Percentiles rank a stretch among this genome's conserved stretches.
Evolutionary conservation across 768 basidiomycete species (phyloP).

Genomic region (Neoboletus magnificus): DNA sequence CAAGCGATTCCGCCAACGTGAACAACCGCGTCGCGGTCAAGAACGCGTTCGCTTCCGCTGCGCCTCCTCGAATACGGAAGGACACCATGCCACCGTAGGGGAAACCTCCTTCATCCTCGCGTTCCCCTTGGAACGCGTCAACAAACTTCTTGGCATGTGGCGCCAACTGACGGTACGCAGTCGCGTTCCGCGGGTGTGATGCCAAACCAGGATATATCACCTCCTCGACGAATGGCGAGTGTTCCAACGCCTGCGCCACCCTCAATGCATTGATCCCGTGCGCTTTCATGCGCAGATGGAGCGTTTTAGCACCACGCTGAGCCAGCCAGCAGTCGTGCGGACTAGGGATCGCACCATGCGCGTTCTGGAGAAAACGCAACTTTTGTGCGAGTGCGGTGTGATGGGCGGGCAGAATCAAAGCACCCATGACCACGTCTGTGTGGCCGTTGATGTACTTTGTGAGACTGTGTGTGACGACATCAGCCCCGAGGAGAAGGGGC

Average conservation of each 20-base stretch:
- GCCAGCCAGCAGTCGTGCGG: slow-evolving; percentile 89
- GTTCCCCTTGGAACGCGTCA: slow-evolving; percentile 30
- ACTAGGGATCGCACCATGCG: slow-evolving; percentile 79
- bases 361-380: slow-evolving; percentile 88
- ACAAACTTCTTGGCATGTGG: slow-evolving; percentile 70
- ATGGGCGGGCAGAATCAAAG: slow-evolving; percentile 63
- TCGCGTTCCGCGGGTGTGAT: slow-evolving; percentile 59
- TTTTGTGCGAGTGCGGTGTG: slow-evolving; percentile 46
- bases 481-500: slow-evolving; percentile 80
- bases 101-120: slow-evolving; percentile 52
- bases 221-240: slow-evolving; percentile 59
- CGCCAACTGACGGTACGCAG: slow-evolving; percentile 61
- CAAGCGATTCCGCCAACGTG: slow-evolving; percentile 82
- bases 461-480: slow-evolving; percentile 79
- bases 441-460: slow-evolving; percentile 95
- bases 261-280: slow-evolving; percentile 82
- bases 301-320: slow-evolving; percentile 88
- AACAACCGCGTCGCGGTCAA: slow-evolving; percentile 64
- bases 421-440: slow-evolving; percentile 90
- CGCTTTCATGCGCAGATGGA: slow-evolving; percentile 81
- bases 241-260: slow-evolving; percentile 61
- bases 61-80: slow-evolving; percentile 56
- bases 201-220: slow-evolving; percentile 86
- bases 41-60: slow-evolving; percentile 60
- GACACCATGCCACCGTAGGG: slow-evolving; percentile 91